Evolutionary conservation across 345 rosid species (phyloP).

Genomic region (Populus simonii): DNA sequence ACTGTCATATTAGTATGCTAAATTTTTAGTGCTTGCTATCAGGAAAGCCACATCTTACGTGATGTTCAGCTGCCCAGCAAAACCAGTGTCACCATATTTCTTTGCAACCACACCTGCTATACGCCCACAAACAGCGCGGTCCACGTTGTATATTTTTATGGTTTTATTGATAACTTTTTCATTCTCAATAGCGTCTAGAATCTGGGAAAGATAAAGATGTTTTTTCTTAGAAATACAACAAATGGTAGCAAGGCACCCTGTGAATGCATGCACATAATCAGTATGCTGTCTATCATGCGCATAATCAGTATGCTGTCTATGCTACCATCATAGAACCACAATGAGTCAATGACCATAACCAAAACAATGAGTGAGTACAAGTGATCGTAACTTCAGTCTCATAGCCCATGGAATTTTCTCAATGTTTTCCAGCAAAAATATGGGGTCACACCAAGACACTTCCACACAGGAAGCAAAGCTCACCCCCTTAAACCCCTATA

Average conservation of each 20-base stretch:
- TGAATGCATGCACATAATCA: background rate
- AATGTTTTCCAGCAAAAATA: background rate
- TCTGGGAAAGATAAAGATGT: slow-evolving; percentile 39
- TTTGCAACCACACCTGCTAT: slow-evolving; percentile 84
- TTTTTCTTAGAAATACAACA: background rate
- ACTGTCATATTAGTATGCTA: background rate
- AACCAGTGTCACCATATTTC: slow-evolving; percentile 96
- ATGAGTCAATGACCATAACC: background rate
- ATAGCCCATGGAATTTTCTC: background rate
- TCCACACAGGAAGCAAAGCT: background rate
- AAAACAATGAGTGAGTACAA: background rate
- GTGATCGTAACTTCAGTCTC: background rate
- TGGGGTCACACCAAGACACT: background rate
- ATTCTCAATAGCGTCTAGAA: slow-evolving; percentile 71
- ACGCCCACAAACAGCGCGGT: slow-evolving; percentile 97
- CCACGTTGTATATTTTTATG: slow-evolving; percentile 72
- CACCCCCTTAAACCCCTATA: background rate
- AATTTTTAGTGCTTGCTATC: background rate
- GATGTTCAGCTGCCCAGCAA: slow-evolving; percentile 93
- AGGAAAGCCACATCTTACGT: slow-evolving; percentile 52
- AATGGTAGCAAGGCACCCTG: background rate
- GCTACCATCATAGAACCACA: background rate
- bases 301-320: background rate
- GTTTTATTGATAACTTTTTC: slow-evolving; percentile 79
- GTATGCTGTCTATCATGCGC: background rate